Evolutionary conservation across 805 yeast genomes (phyloP), one percentile per base, ranked within the genome.

Genomic region (Ogataea corticis): DNA sequence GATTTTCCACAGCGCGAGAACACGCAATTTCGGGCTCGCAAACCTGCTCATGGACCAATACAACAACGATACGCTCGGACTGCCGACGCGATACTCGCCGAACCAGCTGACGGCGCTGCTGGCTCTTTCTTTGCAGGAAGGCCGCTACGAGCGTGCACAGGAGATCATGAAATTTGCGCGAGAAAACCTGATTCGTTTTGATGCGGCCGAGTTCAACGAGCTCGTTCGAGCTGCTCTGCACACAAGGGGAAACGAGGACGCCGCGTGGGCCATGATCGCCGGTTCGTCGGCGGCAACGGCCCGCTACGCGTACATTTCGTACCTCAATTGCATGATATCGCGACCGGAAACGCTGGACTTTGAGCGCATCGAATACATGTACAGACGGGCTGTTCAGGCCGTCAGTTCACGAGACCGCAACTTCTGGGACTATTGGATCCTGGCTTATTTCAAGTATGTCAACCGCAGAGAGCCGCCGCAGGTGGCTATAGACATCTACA

Each of bases 361-460:
- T 38, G 54, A 49, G 2, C 56, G 49, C 31, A 48, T 58, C 17
- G 56, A 56, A 4, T 36, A 36, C 32, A 59, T 68, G 19, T 65
- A 45, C 40, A 17, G 49, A n/a, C 13, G 29, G 36, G 59, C 56
- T 7, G 31, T 32, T 3, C 37, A 42, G 17, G 15, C 14, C n/a
- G 45, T 56, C 4, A 15, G 33, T 4, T 10, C 6, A 4, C 40
- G 21, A 4, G 63, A 66, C 38, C 41, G 42, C 14, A 50, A 55
- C 17, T 64, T 61, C 37, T 68, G 68, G 68, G 57, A 55, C 27
- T 52, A 56, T 38, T 68, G 66, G 59, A 42, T 45, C n/a, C 36
- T 56, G 28, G 33, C 56, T 0, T 68, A 67, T 38, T 57, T 67
- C 54, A 67, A 65, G 31, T 65, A 65, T 38, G 38, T 65, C 33